These are phyloP conservation scores for Ormosia emarginata DNA, from an alignment of 306 rosid genomes.

Conservation along the genomic window DNA sequence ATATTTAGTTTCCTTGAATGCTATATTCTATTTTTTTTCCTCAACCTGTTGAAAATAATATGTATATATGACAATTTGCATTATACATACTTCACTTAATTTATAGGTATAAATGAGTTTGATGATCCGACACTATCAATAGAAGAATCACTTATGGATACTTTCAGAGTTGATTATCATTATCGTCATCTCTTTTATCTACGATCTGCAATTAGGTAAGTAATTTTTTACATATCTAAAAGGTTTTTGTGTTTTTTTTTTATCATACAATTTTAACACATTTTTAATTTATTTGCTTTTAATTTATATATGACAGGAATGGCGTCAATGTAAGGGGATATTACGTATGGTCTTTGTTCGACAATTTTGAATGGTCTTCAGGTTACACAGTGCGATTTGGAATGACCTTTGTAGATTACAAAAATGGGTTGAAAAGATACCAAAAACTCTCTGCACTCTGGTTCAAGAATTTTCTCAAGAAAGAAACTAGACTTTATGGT, in stretches of 20 bases:
- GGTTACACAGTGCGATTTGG: no score
- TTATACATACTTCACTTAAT: neutral
- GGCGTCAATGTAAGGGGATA: slow-evolving; percentile 61
- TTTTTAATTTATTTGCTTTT: neutral
- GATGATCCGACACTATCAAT: slow-evolving; percentile 34
- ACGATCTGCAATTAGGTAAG: slow-evolving; percentile 47
- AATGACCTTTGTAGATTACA: no score
- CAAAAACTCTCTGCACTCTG: neutral
- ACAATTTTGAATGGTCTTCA: slow-evolving; percentile 52
- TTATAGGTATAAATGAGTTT: slow-evolving; percentile 51
- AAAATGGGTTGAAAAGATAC: neutral
- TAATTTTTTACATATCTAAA: neutral
- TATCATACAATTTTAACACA: no score
- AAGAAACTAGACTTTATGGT: neutral
- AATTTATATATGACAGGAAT: slow-evolving; percentile 12
- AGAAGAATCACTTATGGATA: slow-evolving; percentile 40
- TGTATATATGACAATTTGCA: no score
- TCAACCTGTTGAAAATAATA: neutral
- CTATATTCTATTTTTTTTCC: neutral
- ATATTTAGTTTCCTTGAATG: neutral
- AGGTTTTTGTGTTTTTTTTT: neutral
- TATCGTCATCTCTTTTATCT: slow-evolving; percentile 46
- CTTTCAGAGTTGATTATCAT: slow-evolving; percentile 45
- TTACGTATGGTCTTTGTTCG: slow-evolving; percentile 61
- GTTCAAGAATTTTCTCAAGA: neutral